Conservation (phyloP, 305 asterid genomes). For the Rubia occidens region DNA sequence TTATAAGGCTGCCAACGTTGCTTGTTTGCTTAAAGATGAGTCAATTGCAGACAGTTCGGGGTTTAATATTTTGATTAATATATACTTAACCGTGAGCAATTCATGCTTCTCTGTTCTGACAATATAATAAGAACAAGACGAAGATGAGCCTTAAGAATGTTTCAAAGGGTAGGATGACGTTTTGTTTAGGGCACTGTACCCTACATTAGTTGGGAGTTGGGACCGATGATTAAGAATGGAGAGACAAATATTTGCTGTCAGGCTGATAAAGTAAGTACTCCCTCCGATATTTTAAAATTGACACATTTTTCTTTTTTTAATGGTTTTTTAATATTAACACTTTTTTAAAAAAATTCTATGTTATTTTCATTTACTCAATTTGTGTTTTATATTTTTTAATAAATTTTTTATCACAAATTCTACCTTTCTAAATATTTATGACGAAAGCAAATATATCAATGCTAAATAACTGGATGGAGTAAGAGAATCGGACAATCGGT, state of each 20-base stretch:
- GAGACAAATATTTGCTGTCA: slow-evolving; percentile 44
- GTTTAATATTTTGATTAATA: slow-evolving; percentile 21
- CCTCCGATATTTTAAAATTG: no score
- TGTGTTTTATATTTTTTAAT: no score
- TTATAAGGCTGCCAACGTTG: slow-evolving; percentile 53
- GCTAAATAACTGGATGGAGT: no score
- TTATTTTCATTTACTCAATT: no score
- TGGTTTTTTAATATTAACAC: no score
- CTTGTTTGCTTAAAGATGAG: slow-evolving; percentile 53
- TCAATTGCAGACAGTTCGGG: slow-evolving; percentile 65
- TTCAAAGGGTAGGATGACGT: slow-evolving; percentile 16
- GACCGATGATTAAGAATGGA: slow-evolving; percentile 14
- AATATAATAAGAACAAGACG: slow-evolving; percentile 3
- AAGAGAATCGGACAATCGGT: slow-evolving; percentile 10
- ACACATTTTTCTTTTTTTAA: no score
- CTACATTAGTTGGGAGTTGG: slow-evolving; percentile 36
- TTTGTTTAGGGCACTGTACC: slow-evolving; percentile 21
- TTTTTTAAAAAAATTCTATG: no score
- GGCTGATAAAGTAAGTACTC: slow-evolving; percentile 22
- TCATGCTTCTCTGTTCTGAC: slow-evolving; percentile 18
- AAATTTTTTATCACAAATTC: no score
- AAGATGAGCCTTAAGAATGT: not conserved
- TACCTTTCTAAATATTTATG: no score
- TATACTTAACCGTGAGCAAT: slow-evolving; percentile 21
- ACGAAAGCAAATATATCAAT: no score